Conservation (phyloP, 495 filamentous ascomycete species). For the Hypomontagnella monticulosa region DNA sequence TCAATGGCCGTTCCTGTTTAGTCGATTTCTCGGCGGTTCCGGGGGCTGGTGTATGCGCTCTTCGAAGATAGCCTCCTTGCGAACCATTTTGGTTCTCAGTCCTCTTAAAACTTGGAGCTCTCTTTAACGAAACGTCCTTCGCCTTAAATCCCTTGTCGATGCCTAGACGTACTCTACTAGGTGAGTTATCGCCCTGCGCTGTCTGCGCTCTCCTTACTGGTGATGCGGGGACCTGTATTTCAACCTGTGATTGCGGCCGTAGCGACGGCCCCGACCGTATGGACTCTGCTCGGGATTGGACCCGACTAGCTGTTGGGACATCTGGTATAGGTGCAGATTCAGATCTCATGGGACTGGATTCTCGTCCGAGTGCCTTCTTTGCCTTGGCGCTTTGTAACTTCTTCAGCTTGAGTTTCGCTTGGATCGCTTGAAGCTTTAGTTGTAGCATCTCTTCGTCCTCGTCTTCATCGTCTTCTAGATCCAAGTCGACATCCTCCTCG, state of each 20-base stretch:
- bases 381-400: conserved; percentile 73
- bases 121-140: conserved; percentile 83
- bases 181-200: conserved; percentile 69
- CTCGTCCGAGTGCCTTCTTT: conserved; percentile 46
- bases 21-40: conserved; percentile 23
- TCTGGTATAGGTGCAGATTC: conserved; percentile 31
- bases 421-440: conserved; percentile 83
- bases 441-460: conserved; percentile 89
- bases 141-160: conserved; percentile 90
- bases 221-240: conserved; percentile 83
- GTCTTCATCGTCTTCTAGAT: conserved; percentile 65
- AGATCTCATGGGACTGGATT: conserved; percentile 35
- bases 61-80: conserved; percentile 55
- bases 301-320: conserved; percentile 31
- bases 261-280: conserved; percentile 32
- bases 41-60: conserved; percentile 50
- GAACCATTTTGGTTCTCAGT: conserved; percentile 40
- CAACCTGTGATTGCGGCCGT: conserved; percentile 52
- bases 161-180: conserved; percentile 80
- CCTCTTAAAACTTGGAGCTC: conserved; percentile 65
- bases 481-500: conserved; percentile 48
- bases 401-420: conserved; percentile 89
- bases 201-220: conserved; percentile 67
- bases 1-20: conserved; percentile 63
- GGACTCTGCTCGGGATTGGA: conserved; percentile 27